Conservation (phyloP, 768 basidiomycete species). For the Pleurotus cornucopiae region DNA sequence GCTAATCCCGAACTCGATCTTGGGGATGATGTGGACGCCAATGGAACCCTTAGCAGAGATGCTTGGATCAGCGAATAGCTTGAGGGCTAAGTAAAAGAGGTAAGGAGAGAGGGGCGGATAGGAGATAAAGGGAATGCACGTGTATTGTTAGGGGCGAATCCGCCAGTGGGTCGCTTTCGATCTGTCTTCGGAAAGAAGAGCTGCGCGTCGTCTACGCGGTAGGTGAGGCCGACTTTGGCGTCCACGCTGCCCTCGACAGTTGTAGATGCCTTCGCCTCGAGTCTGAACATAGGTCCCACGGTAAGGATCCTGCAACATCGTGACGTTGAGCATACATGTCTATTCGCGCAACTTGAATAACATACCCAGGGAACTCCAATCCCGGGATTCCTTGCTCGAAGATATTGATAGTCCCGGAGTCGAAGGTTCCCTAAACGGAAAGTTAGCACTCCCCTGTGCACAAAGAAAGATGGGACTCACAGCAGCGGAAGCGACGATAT, state of each 20-base stretch:
- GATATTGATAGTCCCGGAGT: slow-evolving; percentile 24
- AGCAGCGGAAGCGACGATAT: slow-evolving; percentile 20
- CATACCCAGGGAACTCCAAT: slow-evolving; percentile 27
- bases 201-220: slow-evolving; percentile 24
- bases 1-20: slow-evolving; percentile 1
- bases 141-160: slow-evolving; percentile 22
- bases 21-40: slow-evolving; percentile 32
- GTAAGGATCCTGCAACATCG: slow-evolving; percentile 25
- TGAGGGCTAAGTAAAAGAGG: slow-evolving; percentile 17
- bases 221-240: slow-evolving; percentile 25
- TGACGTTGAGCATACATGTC: not conserved
- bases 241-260: slow-evolving; percentile 27
- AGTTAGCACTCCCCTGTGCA: too few relatives aligned
- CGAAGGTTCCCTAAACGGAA: slow-evolving; percentile 19
- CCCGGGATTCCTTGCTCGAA: slow-evolving; percentile 28
- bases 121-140: slow-evolving; percentile 16
- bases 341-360: not conserved
- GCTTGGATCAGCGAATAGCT: slow-evolving; percentile 26
- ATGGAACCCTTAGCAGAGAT: slow-evolving; percentile 22
- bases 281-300: slow-evolving; percentile 35
- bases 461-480: slow-evolving; percentile 12
- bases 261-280: slow-evolving; percentile 23
- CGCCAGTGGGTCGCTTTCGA: slow-evolving; percentile 16
- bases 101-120: not conserved
- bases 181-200: slow-evolving; percentile 32